Evolutionary conservation across 2,329 filamentous ascomycete species (phyloP).

Genomic region (Whalleya microplaca): DNA sequence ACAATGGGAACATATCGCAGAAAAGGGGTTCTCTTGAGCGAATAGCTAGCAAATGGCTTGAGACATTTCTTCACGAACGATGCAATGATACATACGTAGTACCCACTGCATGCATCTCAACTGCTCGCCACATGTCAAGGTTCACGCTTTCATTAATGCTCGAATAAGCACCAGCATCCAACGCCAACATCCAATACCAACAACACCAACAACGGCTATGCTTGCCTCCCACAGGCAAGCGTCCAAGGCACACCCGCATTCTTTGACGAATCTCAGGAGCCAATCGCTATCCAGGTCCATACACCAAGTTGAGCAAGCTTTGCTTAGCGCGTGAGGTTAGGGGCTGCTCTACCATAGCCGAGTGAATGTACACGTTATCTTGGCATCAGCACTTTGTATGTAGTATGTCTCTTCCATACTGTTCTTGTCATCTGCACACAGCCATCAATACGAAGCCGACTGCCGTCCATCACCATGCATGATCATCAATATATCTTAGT

Average conservation of each 20-base stretch:
- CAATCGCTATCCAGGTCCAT: neutral
- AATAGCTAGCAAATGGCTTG: too few relatives aligned
- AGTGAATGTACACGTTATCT: neutral
- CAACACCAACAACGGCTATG: neutral
- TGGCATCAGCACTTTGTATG: conserved; percentile 1
- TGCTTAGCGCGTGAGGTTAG: neutral
- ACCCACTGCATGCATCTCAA: too few relatives aligned
- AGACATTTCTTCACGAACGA: too few relatives aligned
- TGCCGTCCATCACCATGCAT: neutral
- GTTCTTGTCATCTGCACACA: conserved; percentile 13
- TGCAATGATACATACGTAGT: too few relatives aligned
- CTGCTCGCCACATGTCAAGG: too few relatives aligned
- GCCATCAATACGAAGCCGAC: neutral
- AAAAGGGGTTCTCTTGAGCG: too few relatives aligned
- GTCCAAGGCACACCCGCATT: neutral
- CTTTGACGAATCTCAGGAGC: neutral
- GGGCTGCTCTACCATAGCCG: neutral
- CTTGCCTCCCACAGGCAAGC: neutral
- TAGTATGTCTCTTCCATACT: conserved; percentile 49
- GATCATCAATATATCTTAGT: neutral
- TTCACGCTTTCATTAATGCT: too few relatives aligned
- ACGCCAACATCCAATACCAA: too few relatives aligned
- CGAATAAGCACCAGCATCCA: too few relatives aligned
- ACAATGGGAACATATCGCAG: too few relatives aligned
- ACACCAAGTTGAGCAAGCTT: neutral